phyloP scores from a whole-genome alignment of 768 basidiomycete species.

The Trametes elegans region DNA sequence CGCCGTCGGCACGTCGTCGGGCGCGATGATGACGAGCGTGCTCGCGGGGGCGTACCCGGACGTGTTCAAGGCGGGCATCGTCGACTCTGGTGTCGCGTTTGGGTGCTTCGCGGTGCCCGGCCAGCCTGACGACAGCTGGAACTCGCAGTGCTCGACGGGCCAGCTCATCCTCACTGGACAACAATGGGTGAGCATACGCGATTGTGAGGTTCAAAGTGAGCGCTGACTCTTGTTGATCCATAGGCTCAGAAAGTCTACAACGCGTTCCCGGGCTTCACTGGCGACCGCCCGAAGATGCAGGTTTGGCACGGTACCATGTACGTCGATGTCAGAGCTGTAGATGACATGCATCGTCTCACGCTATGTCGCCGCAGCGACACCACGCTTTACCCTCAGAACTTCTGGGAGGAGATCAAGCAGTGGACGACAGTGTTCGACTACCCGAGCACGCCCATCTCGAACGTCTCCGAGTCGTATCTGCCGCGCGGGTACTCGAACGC shows the following conservation, averaged over 20 bases:
- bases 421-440: slow-evolving; percentile 55
- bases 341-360: not conserved
- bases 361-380: slow-evolving; percentile 38
- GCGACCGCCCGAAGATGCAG: slow-evolving; percentile 48
- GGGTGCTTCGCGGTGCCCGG: slow-evolving; percentile 49
- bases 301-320: slow-evolving; percentile 53
- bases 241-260: slow-evolving; percentile 44
- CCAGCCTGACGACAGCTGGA: slow-evolving; percentile 36
- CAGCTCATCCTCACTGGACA: slow-evolving; percentile 41
- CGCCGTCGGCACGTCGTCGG: slow-evolving; percentile 50
- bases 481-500: slow-evolving; percentile 46
- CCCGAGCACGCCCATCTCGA: slow-evolving; percentile 38
- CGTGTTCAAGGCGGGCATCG: slow-evolving; percentile 46
- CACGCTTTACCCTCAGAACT: slow-evolving; percentile 50
- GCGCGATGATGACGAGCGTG: slow-evolving; percentile 61
- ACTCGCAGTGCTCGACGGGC: slow-evolving; percentile 38
- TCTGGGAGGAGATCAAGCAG: slow-evolving; percentile 49
- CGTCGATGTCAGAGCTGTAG: not conserved
- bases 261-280: slow-evolving; percentile 55
- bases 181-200: slow-evolving; percentile 36
- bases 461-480: slow-evolving; percentile 36
- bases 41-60: slow-evolving; percentile 55
- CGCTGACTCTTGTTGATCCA: not conserved
- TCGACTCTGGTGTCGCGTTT: slow-evolving; percentile 52
- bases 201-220: too few relatives aligned